Evolutionary conservation across 225 moss, liverwort and hornwort species (phyloP), one percentile per base, ranked within the genome.

Genomic region (Takakia lepidozioides): DNA sequence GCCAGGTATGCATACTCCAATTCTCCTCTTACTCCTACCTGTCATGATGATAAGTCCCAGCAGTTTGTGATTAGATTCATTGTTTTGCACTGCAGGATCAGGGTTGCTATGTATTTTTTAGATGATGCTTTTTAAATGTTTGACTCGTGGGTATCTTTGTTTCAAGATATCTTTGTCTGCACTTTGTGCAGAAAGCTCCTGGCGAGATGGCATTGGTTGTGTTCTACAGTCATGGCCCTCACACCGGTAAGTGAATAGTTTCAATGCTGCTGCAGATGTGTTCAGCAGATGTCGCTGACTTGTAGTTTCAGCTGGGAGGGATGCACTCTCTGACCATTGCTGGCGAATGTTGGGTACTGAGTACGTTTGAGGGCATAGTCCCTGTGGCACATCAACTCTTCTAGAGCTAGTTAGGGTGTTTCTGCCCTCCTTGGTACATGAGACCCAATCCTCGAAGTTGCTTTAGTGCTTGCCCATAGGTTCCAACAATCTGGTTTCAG

Each of bases 181-280:
- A n/a, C n/a, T n/a, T 29, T 61, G 49, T 60, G 78, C 86, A 89
- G 86, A 95, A 95, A 70, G 26, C 73, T 35, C 58, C 73, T 10
- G 89, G 84, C 63, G 93, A 95, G 59, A 77, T 89, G 81, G 79
- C 86, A 43, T 68, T 89, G 73, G 74, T 95, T 45, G 76, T 84
- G 41, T 95, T 82, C 56, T 59, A 77, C 48, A 73, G 63, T 46
- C 93, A 78, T 76, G 81, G 79, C 50, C 59, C 66, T 49, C 73
- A 87, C 58, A 65, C 79, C 62, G 92, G 92, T 92, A 70, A 19
- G 48, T 46, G 8, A 25, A 40, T 49, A 59, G 37, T 22, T 67
- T 9, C 25, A 32, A 37, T 54, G 29, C 36, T 13, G 60, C 35
- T 27, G 47, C 23, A n/a, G 40, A 56, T 25, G 10, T 42, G 60